Conservation (phyloP, 208 protist genomes). For the Leptomonas pyrrhocoris region DNA sequence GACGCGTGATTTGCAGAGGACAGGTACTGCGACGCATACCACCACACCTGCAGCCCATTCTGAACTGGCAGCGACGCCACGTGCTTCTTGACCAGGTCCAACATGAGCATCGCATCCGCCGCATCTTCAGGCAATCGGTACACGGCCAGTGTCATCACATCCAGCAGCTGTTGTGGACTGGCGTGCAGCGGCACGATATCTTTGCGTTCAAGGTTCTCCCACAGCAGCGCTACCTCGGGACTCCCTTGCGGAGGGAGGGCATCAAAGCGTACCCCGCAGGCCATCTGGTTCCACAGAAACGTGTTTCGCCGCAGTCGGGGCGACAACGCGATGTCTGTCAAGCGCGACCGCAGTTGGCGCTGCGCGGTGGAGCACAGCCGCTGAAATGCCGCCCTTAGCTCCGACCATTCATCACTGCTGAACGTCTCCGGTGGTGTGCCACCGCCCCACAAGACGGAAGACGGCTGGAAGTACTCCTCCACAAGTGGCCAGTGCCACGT, state of each 20-base stretch:
- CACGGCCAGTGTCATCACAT: constrained; percentile 39
- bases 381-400: constrained; percentile 17
- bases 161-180: constrained; percentile 50
- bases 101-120: constrained; percentile 17
- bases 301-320: constrained; percentile 51
- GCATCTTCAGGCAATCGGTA: constrained; percentile 18
- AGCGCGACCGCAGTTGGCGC: constrained; percentile 22
- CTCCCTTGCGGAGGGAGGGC: constrained; percentile 29
- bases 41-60: constrained; percentile 53
- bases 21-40: constrained; percentile 30
- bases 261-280: constrained; percentile 35
- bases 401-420: constrained; percentile 3
- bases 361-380: constrained; percentile 12
- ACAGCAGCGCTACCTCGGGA: constrained; percentile 22
- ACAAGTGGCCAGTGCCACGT: constrained; percentile 32
- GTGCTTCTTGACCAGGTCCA: constrained; percentile 45
- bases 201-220: constrained; percentile 41
- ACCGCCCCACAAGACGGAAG: constrained; percentile 12
- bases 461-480: constrained; percentile 13
- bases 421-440: neutral
- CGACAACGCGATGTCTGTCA: constrained; percentile 44
- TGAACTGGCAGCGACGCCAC: constrained; percentile 48
- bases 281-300: constrained; percentile 65
- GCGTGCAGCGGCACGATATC: constrained; percentile 42
- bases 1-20: neutral